Evolutionary conservation across 805 yeast species (phyloP), one percentile per base, ranked within the genome.

Genomic region (Suhomyces sp.): DNA sequence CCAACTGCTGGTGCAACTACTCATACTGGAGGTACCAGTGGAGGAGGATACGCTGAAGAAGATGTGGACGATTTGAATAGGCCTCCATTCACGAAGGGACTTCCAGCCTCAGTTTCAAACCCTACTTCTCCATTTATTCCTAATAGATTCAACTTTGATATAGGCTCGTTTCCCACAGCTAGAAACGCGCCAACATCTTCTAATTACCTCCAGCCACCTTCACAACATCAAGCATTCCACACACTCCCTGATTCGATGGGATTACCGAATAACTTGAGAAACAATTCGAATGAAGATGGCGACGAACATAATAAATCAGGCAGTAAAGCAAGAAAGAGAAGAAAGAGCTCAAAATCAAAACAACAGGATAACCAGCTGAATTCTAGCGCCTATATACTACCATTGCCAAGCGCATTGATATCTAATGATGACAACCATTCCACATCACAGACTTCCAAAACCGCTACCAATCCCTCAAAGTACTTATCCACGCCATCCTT

Each of bases 91-190:
- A 4, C 35, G 7, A 35, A 35, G 25, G 19, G 17, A 26, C 33
- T 44, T 8, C 46, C 44, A 4, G 38, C 35, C 11, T 40, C 46
- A 31, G 28, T 37, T 27, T 47, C 53, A 15, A 36, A 45, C 21
- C 46, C 54, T 14, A 16, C 53, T 8, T 38, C 47, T 17, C 47
- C 53, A n/a, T 47, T 45, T 34, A 44, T 45, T 25, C 39, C 42
- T 18, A 48, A 41, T 21, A 25, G 48, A 15, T 43, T 46, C 34
- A 43, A 38, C 37, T 50, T 50, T 28, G 54, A 50, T 28, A 41
- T 50, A 17, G 39, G 40, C 25, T 20, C 48, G 16, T 45, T 33
- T 16, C 31, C 31, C 5, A 20, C n/a, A 9, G n/a, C 19, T 9
- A 16, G 36, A 5, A 21, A 17, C 25, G 6, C 31, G 6, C 22